Evolutionary conservation across 768 basidiomycete genomes (phyloP), one percentile per base, ranked within the genome.

Genomic region (Mycena filopes): DNA sequence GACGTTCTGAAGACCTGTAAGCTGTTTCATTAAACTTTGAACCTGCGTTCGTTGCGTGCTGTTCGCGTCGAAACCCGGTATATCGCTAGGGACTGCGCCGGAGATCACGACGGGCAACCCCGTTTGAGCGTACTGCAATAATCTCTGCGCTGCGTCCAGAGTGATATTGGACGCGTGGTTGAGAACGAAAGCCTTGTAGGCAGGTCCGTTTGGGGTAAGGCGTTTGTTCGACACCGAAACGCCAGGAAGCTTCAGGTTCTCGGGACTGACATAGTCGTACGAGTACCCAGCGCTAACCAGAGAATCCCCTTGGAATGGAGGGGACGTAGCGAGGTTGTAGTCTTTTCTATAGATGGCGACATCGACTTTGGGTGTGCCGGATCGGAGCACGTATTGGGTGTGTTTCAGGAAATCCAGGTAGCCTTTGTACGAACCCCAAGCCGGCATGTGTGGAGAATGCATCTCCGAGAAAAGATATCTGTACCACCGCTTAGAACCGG

Each of bases 251-350:
- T 65, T 62, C 8, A 69, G 23, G 40, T 69, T 69, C 28, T 69
- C 68, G 11, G 64, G 63, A 26, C 68, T 69, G 33, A 65, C 68
- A 38, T 69, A 69, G 20, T 69, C 68, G 29, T 65, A 69, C 2
- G 68, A 53, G 33, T 61, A 69, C 18, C 68, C 68, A 3, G 57
- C 55, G 36, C 42, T 64, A 18, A 68, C 45, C 20, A 64, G 31
- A 20, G 68, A 69, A 25, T 49, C 43, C 20, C 64, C 60, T 25
- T 33, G 40, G 38, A 66, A 69, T 33, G 68, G 68, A 10, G 58
- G 63, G 15, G 58, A 29, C 3, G 33, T 15, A 13, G 55, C 26
- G 33, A 65, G 53, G 45, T 69, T 48, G 40, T 69, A 69, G 36
- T 46, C 68, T 25, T 69, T 69, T 9, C 68, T 29, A 31, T 69